Percentiles rank a stretch among this genome's conserved stretches.
These are phyloP conservation scores for Colletotrichum caudatum DNA, from an alignment of 2,329 filamentous ascomycete species.

Conservation along the genomic window DNA sequence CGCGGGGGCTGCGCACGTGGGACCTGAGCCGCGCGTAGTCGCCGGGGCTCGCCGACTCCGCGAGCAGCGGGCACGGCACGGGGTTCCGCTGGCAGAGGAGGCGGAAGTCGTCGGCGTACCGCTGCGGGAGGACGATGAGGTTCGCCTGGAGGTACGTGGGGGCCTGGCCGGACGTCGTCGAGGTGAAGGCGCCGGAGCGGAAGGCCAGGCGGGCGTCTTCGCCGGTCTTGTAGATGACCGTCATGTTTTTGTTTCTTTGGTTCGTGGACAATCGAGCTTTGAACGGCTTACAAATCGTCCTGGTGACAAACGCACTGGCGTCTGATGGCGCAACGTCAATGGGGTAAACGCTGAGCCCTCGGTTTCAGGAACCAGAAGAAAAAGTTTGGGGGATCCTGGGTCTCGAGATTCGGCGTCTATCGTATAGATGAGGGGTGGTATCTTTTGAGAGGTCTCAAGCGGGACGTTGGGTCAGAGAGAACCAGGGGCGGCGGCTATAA, in stretches of 20 bases:
- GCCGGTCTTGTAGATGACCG: slow-evolving; percentile 46
- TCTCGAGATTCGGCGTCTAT: not conserved
- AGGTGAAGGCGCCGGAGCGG: slow-evolving; percentile 54
- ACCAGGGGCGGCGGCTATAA: not conserved
- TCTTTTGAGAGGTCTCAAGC: not conserved
- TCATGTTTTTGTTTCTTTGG: slow-evolving; percentile 3
- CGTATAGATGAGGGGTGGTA: not conserved
- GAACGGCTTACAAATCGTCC: not conserved
- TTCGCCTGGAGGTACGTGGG: slow-evolving; percentile 71
- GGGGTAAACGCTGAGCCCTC: not conserved
- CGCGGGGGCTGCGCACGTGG: slow-evolving; percentile 43
- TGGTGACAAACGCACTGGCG: no score
- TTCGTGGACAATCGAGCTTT: no score
- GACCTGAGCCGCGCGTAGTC: slow-evolving; percentile 54
- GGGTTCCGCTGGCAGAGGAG: slow-evolving; percentile 71
- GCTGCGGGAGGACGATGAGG: slow-evolving; percentile 68
- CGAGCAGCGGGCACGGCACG: slow-evolving; percentile 71
- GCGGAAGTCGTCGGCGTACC: slow-evolving; percentile 69
- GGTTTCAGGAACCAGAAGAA: not conserved
- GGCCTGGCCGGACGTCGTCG: slow-evolving; percentile 66
- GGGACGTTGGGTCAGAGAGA: not conserved
- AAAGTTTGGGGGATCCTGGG: no score
- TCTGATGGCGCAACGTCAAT: not conserved
- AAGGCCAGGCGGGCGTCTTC: slow-evolving; percentile 57
- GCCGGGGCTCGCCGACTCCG: slow-evolving; percentile 61